These are phyloP conservation scores for Gilbertella persicaria DNA, from an alignment of 371 early-diverging fungal species.

Conservation along the genomic window DNA sequence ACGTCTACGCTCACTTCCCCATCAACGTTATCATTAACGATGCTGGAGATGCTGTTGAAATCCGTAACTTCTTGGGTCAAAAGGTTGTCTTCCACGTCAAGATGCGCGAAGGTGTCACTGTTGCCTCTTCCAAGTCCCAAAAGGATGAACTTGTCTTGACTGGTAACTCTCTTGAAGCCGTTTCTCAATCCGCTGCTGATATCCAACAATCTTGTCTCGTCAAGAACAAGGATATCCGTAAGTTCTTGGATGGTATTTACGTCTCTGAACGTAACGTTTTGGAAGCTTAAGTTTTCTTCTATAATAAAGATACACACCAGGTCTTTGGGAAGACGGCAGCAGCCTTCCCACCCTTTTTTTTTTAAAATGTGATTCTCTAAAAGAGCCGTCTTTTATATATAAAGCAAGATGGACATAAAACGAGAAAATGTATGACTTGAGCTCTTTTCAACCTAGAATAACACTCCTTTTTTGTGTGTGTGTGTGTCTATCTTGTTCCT, in stretches of 20 bases:
- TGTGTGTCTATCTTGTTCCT: too few relatives aligned
- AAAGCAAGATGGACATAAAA: not conserved
- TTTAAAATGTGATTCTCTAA: conserved; percentile 10
- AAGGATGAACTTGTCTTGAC: conserved; percentile 98
- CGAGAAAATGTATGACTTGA: not conserved
- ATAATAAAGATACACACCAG: conserved; percentile 49
- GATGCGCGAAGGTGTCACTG: conserved; percentile 92
- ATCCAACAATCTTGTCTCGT: conserved; percentile 79
- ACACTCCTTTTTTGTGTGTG: too few relatives aligned
- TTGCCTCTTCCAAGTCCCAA: conserved; percentile 79
- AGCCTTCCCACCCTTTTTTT: conserved; percentile 49
- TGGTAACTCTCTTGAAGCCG: conserved; percentile 97
- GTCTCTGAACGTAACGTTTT: conserved; percentile 79
- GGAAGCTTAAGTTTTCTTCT: conserved; percentile 22
- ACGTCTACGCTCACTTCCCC: conserved; percentile 99
- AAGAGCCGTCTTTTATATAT: not conserved
- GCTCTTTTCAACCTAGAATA: too few relatives aligned
- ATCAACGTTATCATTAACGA: conserved; percentile 96
- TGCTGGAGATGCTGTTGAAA: conserved; percentile 85
- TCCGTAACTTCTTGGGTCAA: conserved; percentile 99
- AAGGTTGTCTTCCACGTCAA: conserved; percentile 90
- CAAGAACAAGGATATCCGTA: conserved; percentile 97
- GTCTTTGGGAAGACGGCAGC: conserved; percentile 47
- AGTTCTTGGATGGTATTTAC: conserved; percentile 99
- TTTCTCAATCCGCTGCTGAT: conserved; percentile 95